A percentile compares a stretch with the other conserved stretches of the same genome.
Conservation (phyloP, 208 protist genomes). For the Crithidia mellificae region DNA sequence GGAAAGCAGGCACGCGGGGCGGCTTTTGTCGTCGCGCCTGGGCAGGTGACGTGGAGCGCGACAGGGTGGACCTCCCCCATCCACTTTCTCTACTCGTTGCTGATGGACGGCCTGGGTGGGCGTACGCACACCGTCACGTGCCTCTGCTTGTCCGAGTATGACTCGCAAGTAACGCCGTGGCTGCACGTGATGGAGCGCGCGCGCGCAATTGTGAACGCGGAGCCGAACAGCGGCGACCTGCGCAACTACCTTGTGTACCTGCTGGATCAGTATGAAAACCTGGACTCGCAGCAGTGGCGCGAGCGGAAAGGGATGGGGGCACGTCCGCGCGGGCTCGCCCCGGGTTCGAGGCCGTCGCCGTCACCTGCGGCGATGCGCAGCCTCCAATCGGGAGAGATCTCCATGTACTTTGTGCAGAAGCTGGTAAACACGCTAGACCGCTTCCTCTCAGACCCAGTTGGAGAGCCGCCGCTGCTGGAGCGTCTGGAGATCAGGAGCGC, state of each 20-base stretch:
- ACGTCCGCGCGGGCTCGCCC: not conserved
- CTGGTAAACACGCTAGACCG: slow-evolving; percentile 14
- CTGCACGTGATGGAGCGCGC: slow-evolving; percentile 12
- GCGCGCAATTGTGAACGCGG: slow-evolving; percentile 9
- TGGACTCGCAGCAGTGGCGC: slow-evolving; percentile 12
- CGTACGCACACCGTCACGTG: slow-evolving; percentile 27
- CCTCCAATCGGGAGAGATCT: slow-evolving; percentile 2
- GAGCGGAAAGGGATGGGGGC: slow-evolving; percentile 1
- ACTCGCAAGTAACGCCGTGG: slow-evolving; percentile 24
- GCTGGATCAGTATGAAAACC: slow-evolving; percentile 19
- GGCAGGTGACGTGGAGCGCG: not conserved
- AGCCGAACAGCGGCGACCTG: slow-evolving; percentile 25
- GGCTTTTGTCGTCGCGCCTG: not conserved
- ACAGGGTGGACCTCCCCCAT: slow-evolving; percentile 17
- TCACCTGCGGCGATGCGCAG: not conserved
- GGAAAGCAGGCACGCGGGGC: slow-evolving; percentile 3
- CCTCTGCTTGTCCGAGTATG: slow-evolving; percentile 38
- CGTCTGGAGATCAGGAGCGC: slow-evolving; percentile 12
- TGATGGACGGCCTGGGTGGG: slow-evolving; percentile 25
- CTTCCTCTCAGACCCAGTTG: slow-evolving; percentile 12
- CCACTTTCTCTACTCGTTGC: slow-evolving; percentile 19
- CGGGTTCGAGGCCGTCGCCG: not conserved
- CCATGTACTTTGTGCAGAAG: slow-evolving; percentile 4
- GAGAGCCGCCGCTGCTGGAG: slow-evolving; percentile 6
- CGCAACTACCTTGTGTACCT: slow-evolving; percentile 24